Evolutionary conservation across 2,329 filamentous ascomycete genomes (phyloP), one percentile per base, ranked within the genome.

Genomic region (Ascochyta pisi): DNA sequence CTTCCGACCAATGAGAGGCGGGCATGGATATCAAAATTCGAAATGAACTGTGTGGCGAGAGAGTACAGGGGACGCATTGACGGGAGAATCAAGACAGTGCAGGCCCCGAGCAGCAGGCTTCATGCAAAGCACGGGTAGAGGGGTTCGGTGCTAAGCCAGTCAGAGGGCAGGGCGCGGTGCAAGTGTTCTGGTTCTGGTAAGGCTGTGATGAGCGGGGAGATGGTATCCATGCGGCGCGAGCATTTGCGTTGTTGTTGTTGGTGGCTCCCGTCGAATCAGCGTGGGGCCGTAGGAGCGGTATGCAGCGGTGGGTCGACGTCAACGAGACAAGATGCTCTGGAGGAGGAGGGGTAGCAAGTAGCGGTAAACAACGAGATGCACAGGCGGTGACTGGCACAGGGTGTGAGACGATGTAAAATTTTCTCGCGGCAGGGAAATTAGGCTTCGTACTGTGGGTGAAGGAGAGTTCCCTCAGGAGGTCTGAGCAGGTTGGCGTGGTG

Each of bases 401-500:
- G 59, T 68, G 70, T 70, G 68, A 74, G 72, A 74, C 69, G 65
- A 53, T 57, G 58, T 51, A 54, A 64, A 70, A 70, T 66, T 64
- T 73, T 74, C 71, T 66, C 60, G 60, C 64, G 45, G 61, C 56
- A 62, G 69, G 72, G 73, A 75, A 64, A 75, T 75, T 74, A 65
- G 56, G 35, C 55, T 65, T 65, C 60, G 61, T 65, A 62, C 65
- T 59, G 62, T 63, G 52, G 45, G 57, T 62, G 52, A 60, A 60
- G 60, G 58, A 60, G 57, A 62, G 61, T 59, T 55, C 53, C 60
- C 47, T 54, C 52, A 64, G 62, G 57, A 63, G 70, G 67, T 67
- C 69, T 65, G 66, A 68, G 70, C 71, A 61, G 53, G 34, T n/a
- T 22, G 41, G 40, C 24, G 34, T 41, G 52, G 62, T 58, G 62